These are phyloP conservation scores for Rhodotorula sp. DNA, from an alignment of 1,284 basidiomycete species.

Conservation along the genomic window DNA sequence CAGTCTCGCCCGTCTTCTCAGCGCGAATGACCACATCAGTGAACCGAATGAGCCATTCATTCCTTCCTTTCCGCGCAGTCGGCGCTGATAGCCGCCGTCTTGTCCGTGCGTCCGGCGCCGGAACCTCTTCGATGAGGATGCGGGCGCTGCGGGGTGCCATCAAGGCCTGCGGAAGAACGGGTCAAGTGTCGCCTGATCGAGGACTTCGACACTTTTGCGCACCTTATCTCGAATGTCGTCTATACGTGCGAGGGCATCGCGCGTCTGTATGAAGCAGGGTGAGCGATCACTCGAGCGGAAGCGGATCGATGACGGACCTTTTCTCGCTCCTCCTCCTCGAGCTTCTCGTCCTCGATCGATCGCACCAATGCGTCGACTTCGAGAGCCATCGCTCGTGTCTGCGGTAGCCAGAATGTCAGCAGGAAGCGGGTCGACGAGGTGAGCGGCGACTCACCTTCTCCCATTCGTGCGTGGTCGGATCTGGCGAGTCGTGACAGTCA, in stretches of 20 bases:
- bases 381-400: conserved; percentile 79
- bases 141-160: conserved; percentile 85
- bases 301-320: conserved; percentile 56
- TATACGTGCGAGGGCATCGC: conserved; percentile 91
- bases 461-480: conserved; percentile 94
- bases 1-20: conserved; percentile 83
- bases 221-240: conserved; percentile 83
- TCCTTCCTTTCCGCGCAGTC: conserved; percentile 35
- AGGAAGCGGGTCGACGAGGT: not conserved
- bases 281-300: not conserved
- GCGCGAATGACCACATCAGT: conserved; percentile 92
- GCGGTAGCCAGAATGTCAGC: too few species aligned
- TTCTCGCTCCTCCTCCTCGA: conserved; percentile 90
- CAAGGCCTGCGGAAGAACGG: conserved; percentile 52
- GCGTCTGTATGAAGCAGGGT: conserved; percentile 33
- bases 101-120: conserved; percentile 36
- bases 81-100: not conserved
- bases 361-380: conserved; percentile 94
- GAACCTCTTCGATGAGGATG: conserved; percentile 77
- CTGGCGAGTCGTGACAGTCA: conserved; percentile 60
- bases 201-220: conserved; percentile 41
- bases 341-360: conserved; percentile 96
- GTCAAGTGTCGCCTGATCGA: not conserved
- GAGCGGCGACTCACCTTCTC: conserved; percentile 56
- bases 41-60: conserved; percentile 89